Conservation (phyloP, 208 protist genomes). For the Kentomonas sorsogonicus region DNA sequence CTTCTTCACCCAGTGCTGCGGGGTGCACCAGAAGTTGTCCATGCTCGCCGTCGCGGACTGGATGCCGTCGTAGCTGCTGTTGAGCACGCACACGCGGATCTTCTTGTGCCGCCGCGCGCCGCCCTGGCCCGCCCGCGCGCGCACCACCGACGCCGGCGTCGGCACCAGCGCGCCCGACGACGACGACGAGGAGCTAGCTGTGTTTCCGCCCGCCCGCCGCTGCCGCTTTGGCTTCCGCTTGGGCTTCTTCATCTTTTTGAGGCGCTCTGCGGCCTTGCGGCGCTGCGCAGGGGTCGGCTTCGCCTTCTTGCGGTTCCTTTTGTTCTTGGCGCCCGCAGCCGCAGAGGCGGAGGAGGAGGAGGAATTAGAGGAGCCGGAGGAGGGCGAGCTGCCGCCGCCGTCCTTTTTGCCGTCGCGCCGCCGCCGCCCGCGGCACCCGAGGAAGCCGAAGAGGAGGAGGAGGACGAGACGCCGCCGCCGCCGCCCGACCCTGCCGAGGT, state of each 20-base stretch:
- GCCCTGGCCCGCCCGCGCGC: too few species aligned
- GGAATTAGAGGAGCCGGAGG: too few species aligned
- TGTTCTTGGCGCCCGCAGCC: too few species aligned
- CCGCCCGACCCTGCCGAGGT: too few species aligned
- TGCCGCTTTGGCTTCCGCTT: neutral
- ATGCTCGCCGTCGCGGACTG: slow-evolving; percentile 66
- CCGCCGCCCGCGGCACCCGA: too few species aligned
- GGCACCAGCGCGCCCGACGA: neutral
- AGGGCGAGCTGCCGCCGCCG: too few species aligned
- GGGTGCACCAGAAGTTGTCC: slow-evolving; percentile 80
- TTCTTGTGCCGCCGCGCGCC: slow-evolving; percentile 33
- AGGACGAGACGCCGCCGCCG: too few species aligned
- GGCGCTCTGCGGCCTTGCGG: neutral
- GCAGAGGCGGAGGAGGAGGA: too few species aligned
- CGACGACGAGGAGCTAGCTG: neutral
- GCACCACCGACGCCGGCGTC: slow-evolving; percentile 5
- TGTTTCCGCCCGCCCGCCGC: neutral
- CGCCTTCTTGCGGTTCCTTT: too few species aligned
- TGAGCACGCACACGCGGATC: slow-evolving; percentile 72
- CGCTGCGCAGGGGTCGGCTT: too few species aligned
- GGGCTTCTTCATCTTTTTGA: neutral
- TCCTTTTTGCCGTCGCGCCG: too few species aligned
- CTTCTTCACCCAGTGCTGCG: slow-evolving; percentile 73
- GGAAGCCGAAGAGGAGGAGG: too few species aligned
- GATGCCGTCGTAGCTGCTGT: slow-evolving; percentile 77